Evolutionary conservation across 345 rosid genomes (phyloP), one percentile per base, ranked within the genome.

Genomic region (Sapria himalayana): DNA sequence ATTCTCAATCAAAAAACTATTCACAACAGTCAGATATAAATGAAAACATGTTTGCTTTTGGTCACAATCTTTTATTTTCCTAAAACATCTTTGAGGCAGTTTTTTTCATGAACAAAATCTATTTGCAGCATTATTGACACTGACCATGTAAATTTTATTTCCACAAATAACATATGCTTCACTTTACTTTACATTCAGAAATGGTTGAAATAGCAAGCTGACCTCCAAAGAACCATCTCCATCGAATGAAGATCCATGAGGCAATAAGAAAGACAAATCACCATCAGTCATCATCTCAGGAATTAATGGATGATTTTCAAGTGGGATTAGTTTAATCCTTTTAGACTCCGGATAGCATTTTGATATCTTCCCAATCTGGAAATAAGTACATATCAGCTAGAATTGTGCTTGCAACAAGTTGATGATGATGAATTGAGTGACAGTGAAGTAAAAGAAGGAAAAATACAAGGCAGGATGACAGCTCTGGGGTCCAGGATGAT

Each of bases 401-500:
- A 13, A 38, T n/a, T n/a, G n/a, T n/a, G n/a, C n/a, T n/a, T n/a
- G n/a, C n/a, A n/a, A n/a, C n/a, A n/a, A n/a, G n/a, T n/a, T n/a
- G n/a, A n/a, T n/a, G n/a, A n/a, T n/a, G n/a, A n/a, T n/a, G n/a
- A n/a, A n/a, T n/a, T n/a, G n/a, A n/a, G n/a, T n/a, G n/a, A n/a
- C 9, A 25, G 14, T 13, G 33, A 49, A 46, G 37, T 17, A 29
- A 48, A 39, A 52, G 7, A 42, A 19, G 29, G 46, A 54, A 24
- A 21, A 35, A 39, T 77, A 91, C 99, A 31, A 77, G 65, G 46
- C 65, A 84, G 32, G 81, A 56, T 22, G 95, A 66, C 43, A 71
- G 54, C 62, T 84, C 95, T 5, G 95, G 99, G 23, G 86, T 79
- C 99, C 95, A 84, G 46, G 78, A 73, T 13, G 78, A 68, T 39